These are phyloP conservation scores for Aegle marmelos DNA, from an alignment of 345 rosid species.

Conservation along the genomic window DNA sequence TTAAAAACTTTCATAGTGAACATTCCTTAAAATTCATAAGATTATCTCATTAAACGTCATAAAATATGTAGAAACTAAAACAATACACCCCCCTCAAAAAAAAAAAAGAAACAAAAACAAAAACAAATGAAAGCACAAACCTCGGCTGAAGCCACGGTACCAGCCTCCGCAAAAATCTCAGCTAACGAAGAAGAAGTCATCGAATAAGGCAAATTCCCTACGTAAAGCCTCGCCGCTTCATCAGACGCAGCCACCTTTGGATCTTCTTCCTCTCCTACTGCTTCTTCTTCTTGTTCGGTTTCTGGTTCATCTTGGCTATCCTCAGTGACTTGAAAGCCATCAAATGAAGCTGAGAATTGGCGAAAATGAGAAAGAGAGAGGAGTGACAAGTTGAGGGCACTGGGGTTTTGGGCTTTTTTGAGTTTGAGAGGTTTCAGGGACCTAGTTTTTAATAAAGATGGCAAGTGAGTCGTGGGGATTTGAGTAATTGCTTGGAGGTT, in stretches of 20 bases:
- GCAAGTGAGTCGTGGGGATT: slow-evolving; percentile 21
- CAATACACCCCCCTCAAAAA: no score
- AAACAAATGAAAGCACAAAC: slow-evolving; percentile 24
- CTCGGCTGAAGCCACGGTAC: slow-evolving; percentile 67
- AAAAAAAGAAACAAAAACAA: background rate
- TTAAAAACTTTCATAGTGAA: no score
- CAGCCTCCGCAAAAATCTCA: slow-evolving; percentile 69
- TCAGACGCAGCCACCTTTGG: slow-evolving; percentile 24
- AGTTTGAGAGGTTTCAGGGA: slow-evolving; percentile 40
- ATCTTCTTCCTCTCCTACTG: slow-evolving; percentile 26
- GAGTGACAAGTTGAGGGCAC: slow-evolving; percentile 23
- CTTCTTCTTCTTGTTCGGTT: slow-evolving; percentile 26
- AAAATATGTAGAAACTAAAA: background rate
- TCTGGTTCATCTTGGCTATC: slow-evolving; percentile 30
- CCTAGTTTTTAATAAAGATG: slow-evolving; percentile 25
- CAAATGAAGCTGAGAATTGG: slow-evolving; percentile 36
- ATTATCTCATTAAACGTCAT: background rate
- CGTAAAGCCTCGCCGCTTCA: slow-evolving; percentile 68
- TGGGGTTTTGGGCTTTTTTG: slow-evolving; percentile 28
- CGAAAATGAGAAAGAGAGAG: slow-evolving; percentile 24
- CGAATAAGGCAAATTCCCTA: slow-evolving; percentile 79
- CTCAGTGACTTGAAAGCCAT: slow-evolving; percentile 27
- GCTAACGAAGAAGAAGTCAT: slow-evolving; percentile 61
- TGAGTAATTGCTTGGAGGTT: slow-evolving; percentile 12
- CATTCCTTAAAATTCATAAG: background rate